Evolutionary conservation across 1,284 basidiomycete genomes (phyloP).

Genomic region (Quambalaria eucalypti): DNA sequence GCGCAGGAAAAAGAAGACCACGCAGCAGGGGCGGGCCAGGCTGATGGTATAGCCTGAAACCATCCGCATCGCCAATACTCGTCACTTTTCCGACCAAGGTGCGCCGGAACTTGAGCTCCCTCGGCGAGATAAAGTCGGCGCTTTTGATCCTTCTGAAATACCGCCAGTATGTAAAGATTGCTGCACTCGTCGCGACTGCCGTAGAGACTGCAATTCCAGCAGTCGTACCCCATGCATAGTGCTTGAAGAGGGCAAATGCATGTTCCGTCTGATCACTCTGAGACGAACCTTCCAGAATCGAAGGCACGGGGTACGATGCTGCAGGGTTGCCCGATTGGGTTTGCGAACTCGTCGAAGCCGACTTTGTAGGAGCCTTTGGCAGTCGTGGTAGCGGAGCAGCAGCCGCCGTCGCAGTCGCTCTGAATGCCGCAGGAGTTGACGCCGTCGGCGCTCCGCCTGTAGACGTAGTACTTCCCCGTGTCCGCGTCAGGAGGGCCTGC

Average conservation of each 20-base stretch:
- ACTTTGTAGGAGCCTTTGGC: too few species aligned
- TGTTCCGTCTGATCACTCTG: too few species aligned
- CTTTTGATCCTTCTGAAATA: constrained; percentile 40
- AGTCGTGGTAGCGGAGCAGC: too few species aligned
- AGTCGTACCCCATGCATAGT: neutral
- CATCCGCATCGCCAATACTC: constrained; percentile 43
- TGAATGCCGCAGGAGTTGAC: too few species aligned
- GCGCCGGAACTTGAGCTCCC: constrained; percentile 25
- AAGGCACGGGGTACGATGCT: too few species aligned
- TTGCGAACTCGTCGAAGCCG: too few species aligned
- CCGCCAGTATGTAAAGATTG: constrained; percentile 26
- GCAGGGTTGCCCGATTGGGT: too few species aligned
- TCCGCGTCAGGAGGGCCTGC: constrained; percentile 68
- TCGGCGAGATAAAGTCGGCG: constrained; percentile 37
- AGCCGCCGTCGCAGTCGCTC: too few species aligned
- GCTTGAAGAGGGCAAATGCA: too few species aligned
- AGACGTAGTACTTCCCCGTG: constrained; percentile 52
- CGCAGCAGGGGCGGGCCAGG: constrained; percentile 32
- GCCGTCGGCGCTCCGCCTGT: too few species aligned
- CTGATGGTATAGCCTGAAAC: constrained; percentile 41
- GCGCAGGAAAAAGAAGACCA: constrained; percentile 15
- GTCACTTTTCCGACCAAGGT: constrained; percentile 36
- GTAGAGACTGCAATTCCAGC: neutral
- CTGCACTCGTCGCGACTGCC: neutral
- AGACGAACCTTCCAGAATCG: too few species aligned